Evolutionary conservation across 2,329 filamentous ascomycete genomes (phyloP), one percentile per base, ranked within the genome.

Genomic region (Neonectria ditissima): DNA sequence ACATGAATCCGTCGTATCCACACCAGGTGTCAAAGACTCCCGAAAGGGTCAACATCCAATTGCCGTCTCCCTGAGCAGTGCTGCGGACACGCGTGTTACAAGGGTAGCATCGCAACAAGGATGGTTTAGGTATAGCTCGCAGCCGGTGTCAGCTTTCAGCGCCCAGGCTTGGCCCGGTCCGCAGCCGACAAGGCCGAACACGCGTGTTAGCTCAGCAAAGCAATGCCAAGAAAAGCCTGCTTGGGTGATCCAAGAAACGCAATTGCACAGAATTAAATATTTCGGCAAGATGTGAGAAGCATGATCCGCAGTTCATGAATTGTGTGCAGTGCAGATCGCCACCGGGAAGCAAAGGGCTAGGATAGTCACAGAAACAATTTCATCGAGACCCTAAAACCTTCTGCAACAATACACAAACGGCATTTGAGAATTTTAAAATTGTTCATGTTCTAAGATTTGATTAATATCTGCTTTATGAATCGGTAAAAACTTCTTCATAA

Each of bases 401-500:
- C n/a, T n/a, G n/a, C n/a, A n/a, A n/a, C n/a, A n/a, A n/a, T n/a
- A n/a, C 24, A 26, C 24, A 26, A 26, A 26, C 24, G 24, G 24
- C 4, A 26, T 26, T 26, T 26, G 24, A 4, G 4, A 26, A 4
- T 26, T 26, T 6, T 26, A 4, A 26, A 26, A 26, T 4, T 4
- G 6, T 4, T 26, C 24, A 30, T 30, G 28, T 1, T 30, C 4
- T 6, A 26, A 10, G 28, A 9, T n/a, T n/a, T n/a, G n/a, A 9
- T 30, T 30, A 30, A 30, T 34, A 2, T 22, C 39, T 22, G 10
- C 4, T 7, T 20, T 41, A 28, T 1, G 83, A 20, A 26, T 43
- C 55, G 37, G 48, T 55, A 64, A 72, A 72, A 20, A 70, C 69
- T 41, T 47, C 32, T 3, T 65, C 59, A 7, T 73, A 73, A 53